Percentiles rank a stretch among this genome's conserved stretches.
Conservation (phyloP, 805 yeast genomes). For the Diddensiella transvaalensis region DNA sequence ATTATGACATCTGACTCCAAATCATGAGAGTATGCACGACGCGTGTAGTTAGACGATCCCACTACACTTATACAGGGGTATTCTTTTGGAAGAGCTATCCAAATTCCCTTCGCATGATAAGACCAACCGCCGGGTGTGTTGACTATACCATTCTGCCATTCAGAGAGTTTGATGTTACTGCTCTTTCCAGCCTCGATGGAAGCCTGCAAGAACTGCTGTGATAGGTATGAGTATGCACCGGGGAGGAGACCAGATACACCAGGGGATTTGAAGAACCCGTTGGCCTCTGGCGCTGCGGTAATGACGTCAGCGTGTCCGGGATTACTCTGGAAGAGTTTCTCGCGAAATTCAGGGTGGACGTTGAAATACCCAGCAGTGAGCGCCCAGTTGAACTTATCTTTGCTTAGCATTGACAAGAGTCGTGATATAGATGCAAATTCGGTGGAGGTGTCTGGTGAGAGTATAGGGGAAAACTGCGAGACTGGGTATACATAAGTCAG, state of each 20-base stretch:
- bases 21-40: constrained; percentile 82
- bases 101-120: constrained; percentile 94
- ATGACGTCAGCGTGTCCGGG: constrained; percentile 64
- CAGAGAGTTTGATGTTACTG: constrained; percentile 58
- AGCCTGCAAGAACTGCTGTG: constrained; percentile 60
- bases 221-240: constrained; percentile 75
- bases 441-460: constrained; percentile 67
- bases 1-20: constrained; percentile 83
- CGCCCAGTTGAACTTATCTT: constrained; percentile 63
- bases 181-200: constrained; percentile 35
- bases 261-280: constrained; percentile 81
- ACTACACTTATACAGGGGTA: constrained; percentile 73
- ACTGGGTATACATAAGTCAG: constrained; percentile 79
- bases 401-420: constrained; percentile 53
- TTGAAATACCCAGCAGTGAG: constrained; percentile 97
- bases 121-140: constrained; percentile 89
- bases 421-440: constrained; percentile 71
- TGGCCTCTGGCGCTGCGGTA: constrained; percentile 91
- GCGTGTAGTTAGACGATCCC: constrained; percentile 92
- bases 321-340: constrained; percentile 51
- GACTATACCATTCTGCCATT: constrained; percentile 86
- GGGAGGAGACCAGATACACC: constrained; percentile 84
- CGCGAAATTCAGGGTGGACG: constrained; percentile 70
- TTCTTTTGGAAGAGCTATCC: constrained; percentile 60
- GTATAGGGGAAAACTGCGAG: constrained; percentile 83